Percentiles rank a stretch among this genome's conserved stretches.
Evolutionary conservation across 495 filamentous ascomycete genomes (phyloP).

Genomic region (Podospora australis): DNA sequence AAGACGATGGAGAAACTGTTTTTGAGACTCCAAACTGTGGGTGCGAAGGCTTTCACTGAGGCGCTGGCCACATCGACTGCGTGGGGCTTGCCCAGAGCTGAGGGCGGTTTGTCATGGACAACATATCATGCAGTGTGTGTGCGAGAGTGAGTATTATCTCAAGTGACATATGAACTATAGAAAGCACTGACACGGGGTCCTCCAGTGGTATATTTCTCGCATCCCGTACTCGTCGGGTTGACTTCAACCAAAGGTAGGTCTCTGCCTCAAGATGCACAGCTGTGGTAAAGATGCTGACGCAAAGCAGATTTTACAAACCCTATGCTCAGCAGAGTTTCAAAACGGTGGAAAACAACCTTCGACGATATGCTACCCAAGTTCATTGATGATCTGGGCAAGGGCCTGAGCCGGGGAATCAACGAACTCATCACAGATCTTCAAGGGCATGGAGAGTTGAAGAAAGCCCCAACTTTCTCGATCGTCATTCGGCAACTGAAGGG

Average conservation of each 20-base stretch:
- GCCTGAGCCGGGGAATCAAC: constrained; percentile 9
- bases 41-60: neutral
- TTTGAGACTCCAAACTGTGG: neutral
- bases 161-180: constrained; percentile 13
- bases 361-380: neutral
- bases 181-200: constrained; percentile 2
- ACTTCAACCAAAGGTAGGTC: constrained; percentile 45
- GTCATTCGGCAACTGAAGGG: constrained; percentile 28
- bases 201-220: constrained; percentile 23
- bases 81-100: constrained; percentile 41
- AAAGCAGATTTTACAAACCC: constrained; percentile 34
- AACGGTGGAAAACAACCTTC: constrained; percentile 46
- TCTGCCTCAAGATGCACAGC: neutral
- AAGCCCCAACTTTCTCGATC: constrained; percentile 7
- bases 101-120: constrained; percentile 42
- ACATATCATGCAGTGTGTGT: constrained; percentile 54
- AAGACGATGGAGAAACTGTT: too few species aligned
- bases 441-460: constrained; percentile 8
- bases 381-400: constrained; percentile 16
- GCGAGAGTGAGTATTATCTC: constrained; percentile 33
- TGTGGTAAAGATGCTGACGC: neutral
- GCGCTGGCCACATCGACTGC: constrained; percentile 4
- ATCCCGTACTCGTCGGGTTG: constrained; percentile 20
- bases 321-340: constrained; percentile 42
- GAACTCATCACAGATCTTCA: constrained; percentile 30